Evolutionary conservation across 1,139 yeast genomes (phyloP).

Genomic region (Yamadazyma siamensis): DNA sequence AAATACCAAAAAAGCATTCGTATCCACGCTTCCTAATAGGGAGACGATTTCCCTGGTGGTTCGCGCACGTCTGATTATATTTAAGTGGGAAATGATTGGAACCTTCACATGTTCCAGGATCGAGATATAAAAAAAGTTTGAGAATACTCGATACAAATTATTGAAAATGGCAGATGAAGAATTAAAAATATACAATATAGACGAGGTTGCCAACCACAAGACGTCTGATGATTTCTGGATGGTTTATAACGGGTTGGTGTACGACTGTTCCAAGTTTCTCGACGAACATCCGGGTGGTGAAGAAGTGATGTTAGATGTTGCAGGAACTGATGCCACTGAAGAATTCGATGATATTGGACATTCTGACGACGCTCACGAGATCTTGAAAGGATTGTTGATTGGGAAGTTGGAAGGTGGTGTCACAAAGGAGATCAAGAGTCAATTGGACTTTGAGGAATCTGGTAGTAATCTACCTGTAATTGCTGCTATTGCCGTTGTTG

Average conservation of each 20-base stretch:
- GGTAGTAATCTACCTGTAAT: conserved; percentile 30
- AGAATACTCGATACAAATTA: not conserved
- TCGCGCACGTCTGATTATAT: conserved; percentile 8
- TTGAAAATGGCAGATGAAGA: conserved; percentile 7
- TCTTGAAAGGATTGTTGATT: conserved; percentile 61
- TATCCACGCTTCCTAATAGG: conserved; percentile 1
- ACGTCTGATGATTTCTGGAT: conserved; percentile 83
- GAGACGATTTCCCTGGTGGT: conserved; percentile 4
- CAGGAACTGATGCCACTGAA: conserved; percentile 91
- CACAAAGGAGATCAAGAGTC: conserved; percentile 23
- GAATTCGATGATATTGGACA: conserved; percentile 97
- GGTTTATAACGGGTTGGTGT: conserved; percentile 86
- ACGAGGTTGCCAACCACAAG: conserved; percentile 78
- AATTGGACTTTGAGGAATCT: conserved; percentile 23
- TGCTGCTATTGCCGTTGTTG: conserved; percentile 48
- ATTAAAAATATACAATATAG: conserved; percentile 32
- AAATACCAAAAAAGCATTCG: no score
- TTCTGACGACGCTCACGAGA: conserved; percentile 90
- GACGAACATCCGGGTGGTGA: conserved; percentile 99
- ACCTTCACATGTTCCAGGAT: conserved; percentile 7
- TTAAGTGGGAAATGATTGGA: conserved; percentile 7
- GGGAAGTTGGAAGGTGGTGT: conserved; percentile 57
- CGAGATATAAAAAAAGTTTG: not conserved
- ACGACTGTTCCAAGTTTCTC: conserved; percentile 76
- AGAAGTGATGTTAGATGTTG: conserved; percentile 87